A percentile compares a stretch with the other conserved stretches of the same genome.
These are phyloP conservation scores for Magnusiomyces ingens DNA, from an alignment of 1,139 yeast genomes.

Conservation along the genomic window DNA sequence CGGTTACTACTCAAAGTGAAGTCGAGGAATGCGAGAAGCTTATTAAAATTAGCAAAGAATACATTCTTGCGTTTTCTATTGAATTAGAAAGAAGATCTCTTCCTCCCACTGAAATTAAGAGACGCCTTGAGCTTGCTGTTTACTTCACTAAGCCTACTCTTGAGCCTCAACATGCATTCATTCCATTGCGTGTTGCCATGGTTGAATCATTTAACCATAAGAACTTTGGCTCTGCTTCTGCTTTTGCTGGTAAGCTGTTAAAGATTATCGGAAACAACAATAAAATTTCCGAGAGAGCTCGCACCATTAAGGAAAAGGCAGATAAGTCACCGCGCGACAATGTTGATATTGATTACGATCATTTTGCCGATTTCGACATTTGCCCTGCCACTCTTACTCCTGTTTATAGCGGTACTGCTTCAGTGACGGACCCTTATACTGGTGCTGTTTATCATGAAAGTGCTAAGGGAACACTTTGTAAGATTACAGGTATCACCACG, in stretches of 20 bases:
- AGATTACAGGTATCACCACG: slow-evolving; percentile 65
- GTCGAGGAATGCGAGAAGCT: slow-evolving; percentile 70
- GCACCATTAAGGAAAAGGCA: slow-evolving; percentile 69
- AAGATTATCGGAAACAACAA: slow-evolving; percentile 48
- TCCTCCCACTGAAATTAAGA: slow-evolving; percentile 62
- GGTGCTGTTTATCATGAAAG: slow-evolving; percentile 80
- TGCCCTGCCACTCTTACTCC: slow-evolving; percentile 88
- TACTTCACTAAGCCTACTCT: slow-evolving; percentile 84
- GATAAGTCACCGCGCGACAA: slow-evolving; percentile 81
- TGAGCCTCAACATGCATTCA: slow-evolving; percentile 73
- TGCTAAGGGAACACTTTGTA: slow-evolving; percentile 73
- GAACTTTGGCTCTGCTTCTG: slow-evolving; percentile 82
- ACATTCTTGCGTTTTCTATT: slow-evolving; percentile 83
- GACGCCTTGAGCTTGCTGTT: slow-evolving; percentile 91
- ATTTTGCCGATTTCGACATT: slow-evolving; percentile 81
- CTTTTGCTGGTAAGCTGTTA: slow-evolving; percentile 80
- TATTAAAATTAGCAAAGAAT: slow-evolving; percentile 73
- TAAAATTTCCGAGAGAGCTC: slow-evolving; percentile 76
- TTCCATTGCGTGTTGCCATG: slow-evolving; percentile 94
- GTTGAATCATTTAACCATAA: slow-evolving; percentile 81
- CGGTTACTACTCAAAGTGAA: slow-evolving; percentile 67
- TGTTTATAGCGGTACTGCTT: slow-evolving; percentile 68
- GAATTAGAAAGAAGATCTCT: slow-evolving; percentile 82
- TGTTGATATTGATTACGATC: slow-evolving; percentile 85
- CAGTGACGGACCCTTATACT: slow-evolving; percentile 74